Conservation (phyloP, 2,329 filamentous ascomycete genomes). For the Plenodomus tracheiphilus region DNA sequence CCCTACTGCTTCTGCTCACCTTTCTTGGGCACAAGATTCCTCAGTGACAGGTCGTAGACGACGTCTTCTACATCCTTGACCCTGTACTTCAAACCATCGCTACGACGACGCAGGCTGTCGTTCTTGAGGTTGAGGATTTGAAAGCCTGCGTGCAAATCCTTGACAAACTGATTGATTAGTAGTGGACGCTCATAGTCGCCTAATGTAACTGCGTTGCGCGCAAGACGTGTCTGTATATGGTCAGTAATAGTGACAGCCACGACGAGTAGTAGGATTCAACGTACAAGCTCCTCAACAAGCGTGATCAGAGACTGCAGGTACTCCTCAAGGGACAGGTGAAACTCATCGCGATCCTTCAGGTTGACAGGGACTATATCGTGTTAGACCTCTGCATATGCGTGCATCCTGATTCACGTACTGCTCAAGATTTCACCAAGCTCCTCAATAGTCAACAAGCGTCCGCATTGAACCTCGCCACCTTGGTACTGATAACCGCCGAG, state of each 20-base stretch:
- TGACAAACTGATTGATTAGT: slow-evolving; percentile 88
- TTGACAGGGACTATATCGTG: slow-evolving; percentile 76
- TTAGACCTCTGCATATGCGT: slow-evolving; percentile 13
- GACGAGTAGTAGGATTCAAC: background rate
- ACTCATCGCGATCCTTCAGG: slow-evolving; percentile 83
- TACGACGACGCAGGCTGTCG: slow-evolving; percentile 81
- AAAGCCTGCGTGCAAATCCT: slow-evolving; percentile 93
- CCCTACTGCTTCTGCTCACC: slow-evolving; percentile 8
- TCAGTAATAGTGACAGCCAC: slow-evolving; percentile 5
- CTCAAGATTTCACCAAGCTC: slow-evolving; percentile 79
- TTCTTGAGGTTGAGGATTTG: slow-evolving; percentile 98
- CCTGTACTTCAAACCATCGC: slow-evolving; percentile 93
- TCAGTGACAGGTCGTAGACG: slow-evolving; percentile 89
- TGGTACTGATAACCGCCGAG: slow-evolving; percentile 69
- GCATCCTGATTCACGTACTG: slow-evolving; percentile 53
- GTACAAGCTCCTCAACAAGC: slow-evolving; percentile 84
- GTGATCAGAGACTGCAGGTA: slow-evolving; percentile 88
- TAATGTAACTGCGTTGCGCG: slow-evolving; percentile 91
- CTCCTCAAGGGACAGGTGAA: slow-evolving; percentile 96
- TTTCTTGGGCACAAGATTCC: slow-evolving; percentile 67
- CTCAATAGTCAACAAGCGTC: slow-evolving; percentile 80
- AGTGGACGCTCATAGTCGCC: slow-evolving; percentile 85
- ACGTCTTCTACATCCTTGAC: slow-evolving; percentile 99
- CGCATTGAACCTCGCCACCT: slow-evolving; percentile 58
- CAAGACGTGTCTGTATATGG: slow-evolving; percentile 67